Base-by-base conservation (phyloP, 805 yeast genomes). In the Cyberlindnera maclurae region DNA sequence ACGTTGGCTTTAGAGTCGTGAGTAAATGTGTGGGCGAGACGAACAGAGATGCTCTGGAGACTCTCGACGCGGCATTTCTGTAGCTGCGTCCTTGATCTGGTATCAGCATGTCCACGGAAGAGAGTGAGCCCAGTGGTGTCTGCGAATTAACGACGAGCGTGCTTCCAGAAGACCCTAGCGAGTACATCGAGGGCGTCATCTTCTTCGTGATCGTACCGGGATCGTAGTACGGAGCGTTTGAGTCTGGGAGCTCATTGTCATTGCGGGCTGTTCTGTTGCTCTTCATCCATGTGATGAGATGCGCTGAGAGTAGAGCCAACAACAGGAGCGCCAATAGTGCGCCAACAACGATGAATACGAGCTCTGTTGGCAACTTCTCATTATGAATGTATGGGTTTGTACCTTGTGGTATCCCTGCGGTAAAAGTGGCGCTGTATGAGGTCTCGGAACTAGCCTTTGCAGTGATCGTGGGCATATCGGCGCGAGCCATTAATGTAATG, bases 341-440 rank as follows among this genome's bases (percentile, higher is more conserved):
- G 3, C 93, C 95, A 42, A 83, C 78, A 0, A 82, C 82, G 33
- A 85, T 82, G 60, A 83, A 85, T 4, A 83, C 85, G 2, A 90
- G 79, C 3, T 93, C 94, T 35, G 71, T 68, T 1, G 82, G 79
- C 31, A 71, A 65, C 6, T 52, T 55, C 12, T 73, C 59, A 26
- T 65, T 57, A 20, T 65, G 52, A 15, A 83, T 65, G 49, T 67
- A 75, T 15, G 90, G 88, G 58, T 82, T 83, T 8, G 20, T 15
- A 10, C 36, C 42, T 5, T 55, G 41, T 16, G 59, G 54, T 12
- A 54, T 49, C 4, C 33, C 41, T n/a, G 51, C 50, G 4, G 58
- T 38, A 51, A 56, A 54, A 1, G 57, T 52, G 8, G 26, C 41
- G 22, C 16, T 34, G 20, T 30, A 38, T 16, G 37, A 22, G 15